Evolutionary conservation across 2,329 filamentous ascomycete genomes (phyloP).

Genomic region (Ascomycota sp.): DNA sequence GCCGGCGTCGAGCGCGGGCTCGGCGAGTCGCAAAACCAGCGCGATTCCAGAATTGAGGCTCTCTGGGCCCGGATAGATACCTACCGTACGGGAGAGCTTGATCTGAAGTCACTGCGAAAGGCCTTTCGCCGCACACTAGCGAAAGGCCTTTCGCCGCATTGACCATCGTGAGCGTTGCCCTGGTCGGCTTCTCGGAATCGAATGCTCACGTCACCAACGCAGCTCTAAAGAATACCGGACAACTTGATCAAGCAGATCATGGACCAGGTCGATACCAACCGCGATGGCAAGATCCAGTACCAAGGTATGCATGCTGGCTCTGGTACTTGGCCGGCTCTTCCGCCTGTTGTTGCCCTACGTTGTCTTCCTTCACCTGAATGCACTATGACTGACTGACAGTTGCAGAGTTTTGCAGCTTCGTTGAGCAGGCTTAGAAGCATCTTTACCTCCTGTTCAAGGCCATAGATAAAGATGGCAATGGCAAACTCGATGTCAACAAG

Average conservation of each 20-base stretch:
- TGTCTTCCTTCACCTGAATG: not conserved
- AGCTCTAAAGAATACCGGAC: constrained; percentile 77
- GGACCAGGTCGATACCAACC: constrained; percentile 63
- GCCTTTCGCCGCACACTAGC: no score
- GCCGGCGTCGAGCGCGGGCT: constrained; percentile 40
- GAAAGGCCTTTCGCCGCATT: no score
- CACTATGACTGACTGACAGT: constrained; percentile 1
- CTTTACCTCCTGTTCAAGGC: constrained; percentile 62
- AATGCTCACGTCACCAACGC: constrained; percentile 8
- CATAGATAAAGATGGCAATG: constrained; percentile 74
- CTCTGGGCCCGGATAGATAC: constrained; percentile 74
- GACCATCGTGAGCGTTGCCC: constrained; percentile 56
- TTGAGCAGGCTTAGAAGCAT: constrained; percentile 70
- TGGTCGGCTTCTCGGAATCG: not conserved
- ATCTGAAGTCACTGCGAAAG: constrained; percentile 66
- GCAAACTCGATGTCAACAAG: constrained; percentile 72
- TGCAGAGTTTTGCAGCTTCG: constrained; percentile 73
- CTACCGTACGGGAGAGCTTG: constrained; percentile 55
- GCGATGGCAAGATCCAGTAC: constrained; percentile 79
- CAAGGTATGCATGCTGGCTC: constrained; percentile 37
- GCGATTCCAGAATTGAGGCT: constrained; percentile 62
- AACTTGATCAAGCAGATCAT: constrained; percentile 66
- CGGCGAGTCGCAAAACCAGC: constrained; percentile 55
- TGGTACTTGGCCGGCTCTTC: no score
- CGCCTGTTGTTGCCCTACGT: not conserved